Conservation (phyloP, 2,329 filamentous ascomycete genomes). For the Calonectria pteridis region DNA sequence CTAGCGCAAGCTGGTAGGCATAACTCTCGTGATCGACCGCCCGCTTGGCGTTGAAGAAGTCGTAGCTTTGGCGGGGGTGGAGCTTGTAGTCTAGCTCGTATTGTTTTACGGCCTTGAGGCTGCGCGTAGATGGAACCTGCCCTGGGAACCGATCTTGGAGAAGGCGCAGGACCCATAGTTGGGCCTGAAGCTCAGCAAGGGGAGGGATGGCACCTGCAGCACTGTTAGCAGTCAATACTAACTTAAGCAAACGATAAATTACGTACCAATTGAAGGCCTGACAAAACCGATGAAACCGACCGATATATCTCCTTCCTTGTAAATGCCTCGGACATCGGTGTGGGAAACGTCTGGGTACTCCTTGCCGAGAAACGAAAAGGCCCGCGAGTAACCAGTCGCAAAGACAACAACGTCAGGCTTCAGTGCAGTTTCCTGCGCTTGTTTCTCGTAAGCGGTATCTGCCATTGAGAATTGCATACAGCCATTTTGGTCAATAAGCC, state of each 20-base stretch:
- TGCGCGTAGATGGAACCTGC: conserved; percentile 28
- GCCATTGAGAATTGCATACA: conserved; percentile 52
- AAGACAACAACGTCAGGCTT: conserved; percentile 60
- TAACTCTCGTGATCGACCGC: conserved; percentile 64
- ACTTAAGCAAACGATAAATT: no score
- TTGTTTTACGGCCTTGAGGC: conserved; percentile 41
- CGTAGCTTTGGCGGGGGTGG: conserved; percentile 49
- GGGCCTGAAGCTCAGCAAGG: conserved; percentile 61
- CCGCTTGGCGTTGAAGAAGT: conserved; percentile 50
- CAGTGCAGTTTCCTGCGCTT: conserved; percentile 43
- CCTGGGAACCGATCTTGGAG: conserved; percentile 47
- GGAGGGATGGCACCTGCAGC: conserved; percentile 59
- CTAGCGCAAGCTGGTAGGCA: conserved; percentile 62
- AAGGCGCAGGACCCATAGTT: conserved; percentile 59
- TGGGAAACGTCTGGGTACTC: conserved; percentile 60
- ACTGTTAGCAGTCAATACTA: background rate
- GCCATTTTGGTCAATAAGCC: conserved; percentile 51
- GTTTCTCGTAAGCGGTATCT: conserved; percentile 40
- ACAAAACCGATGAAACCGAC: conserved; percentile 63
- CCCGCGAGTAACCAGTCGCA: conserved; percentile 60
- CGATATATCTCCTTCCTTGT: conserved; percentile 53
- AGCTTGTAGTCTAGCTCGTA: conserved; percentile 58
- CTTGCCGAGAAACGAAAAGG: conserved; percentile 55
- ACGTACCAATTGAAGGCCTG: conserved; percentile 56
- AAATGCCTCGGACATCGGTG: conserved; percentile 66